A percentile compares a stretch with the other conserved stretches of the same genome.
phyloP scores from a whole-genome alignment of 441 rosid genomes.

The Populus trichocarpa region DNA sequence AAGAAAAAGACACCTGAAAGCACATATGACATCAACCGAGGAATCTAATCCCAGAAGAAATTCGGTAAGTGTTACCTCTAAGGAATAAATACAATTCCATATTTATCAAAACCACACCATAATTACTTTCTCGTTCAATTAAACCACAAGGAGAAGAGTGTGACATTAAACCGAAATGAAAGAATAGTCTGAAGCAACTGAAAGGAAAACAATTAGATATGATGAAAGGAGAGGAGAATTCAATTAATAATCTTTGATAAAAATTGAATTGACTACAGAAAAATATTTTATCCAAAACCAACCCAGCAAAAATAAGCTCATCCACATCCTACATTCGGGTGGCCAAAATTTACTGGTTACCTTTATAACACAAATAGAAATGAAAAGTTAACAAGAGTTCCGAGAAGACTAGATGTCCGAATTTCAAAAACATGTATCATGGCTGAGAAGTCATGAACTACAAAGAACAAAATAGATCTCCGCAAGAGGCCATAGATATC shows the following conservation, averaged over 20 bases:
- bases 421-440: conserved; percentile 35
- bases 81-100: neutral
- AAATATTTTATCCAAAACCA: conserved; percentile 7
- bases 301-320: conserved; percentile 28
- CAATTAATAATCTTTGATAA: conserved; percentile 19
- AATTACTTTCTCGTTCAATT: neutral
- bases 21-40: neutral
- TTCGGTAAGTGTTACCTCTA: neutral
- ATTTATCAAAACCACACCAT: neutral
- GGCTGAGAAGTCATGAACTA: conserved; percentile 41
- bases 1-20: neutral
- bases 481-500: conserved; percentile 38
- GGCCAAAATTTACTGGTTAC: conserved; percentile 23
- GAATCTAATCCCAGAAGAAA: neutral
- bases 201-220: conserved; percentile 3
- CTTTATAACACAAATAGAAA: conserved; percentile 30
- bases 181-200: neutral
- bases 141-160: neutral
- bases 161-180: neutral
- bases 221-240: neutral
- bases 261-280: conserved; percentile 12
- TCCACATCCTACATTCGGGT: conserved; percentile 36
- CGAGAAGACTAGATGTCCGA: conserved; percentile 18
- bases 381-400: conserved; percentile 27
- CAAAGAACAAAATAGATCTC: conserved; percentile 33